Evolutionary conservation across 192 early-diverging fungal genomes (phyloP).

Genomic region (Nowakowskiella sp.): DNA sequence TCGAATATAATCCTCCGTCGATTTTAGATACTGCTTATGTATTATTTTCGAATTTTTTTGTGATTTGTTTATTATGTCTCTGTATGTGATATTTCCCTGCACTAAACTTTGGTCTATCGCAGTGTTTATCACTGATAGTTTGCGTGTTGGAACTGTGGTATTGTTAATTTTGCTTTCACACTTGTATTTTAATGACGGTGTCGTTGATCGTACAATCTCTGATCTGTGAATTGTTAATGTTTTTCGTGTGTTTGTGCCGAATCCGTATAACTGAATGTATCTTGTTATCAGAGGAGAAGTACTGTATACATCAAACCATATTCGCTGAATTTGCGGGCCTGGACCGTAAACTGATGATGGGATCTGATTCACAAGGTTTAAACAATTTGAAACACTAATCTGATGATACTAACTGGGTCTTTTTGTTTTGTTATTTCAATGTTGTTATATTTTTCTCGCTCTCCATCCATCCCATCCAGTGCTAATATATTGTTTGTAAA

Average conservation of each 20-base stretch:
- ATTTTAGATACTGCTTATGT: no score
- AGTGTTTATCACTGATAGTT: no score
- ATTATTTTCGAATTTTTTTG: no score
- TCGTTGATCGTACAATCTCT: conserved; percentile 13
- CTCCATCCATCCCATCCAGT: neutral
- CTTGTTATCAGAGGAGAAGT: conserved; percentile 8
- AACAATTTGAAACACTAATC: neutral
- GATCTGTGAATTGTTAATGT: conserved; percentile 17
- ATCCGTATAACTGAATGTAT: conserved; percentile 11
- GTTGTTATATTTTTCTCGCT: neutral
- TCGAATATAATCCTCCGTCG: no score
- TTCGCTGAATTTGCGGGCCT: conserved; percentile 12
- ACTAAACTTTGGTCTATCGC: no score
- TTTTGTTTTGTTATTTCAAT: neutral
- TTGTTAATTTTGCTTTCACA: no score
- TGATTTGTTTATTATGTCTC: no score
- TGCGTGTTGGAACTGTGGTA: no score
- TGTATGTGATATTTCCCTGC: no score
- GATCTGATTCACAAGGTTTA: no score
- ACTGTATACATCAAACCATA: conserved; percentile 20
- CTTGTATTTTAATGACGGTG: no score
- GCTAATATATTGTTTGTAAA: neutral
- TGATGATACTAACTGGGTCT: neutral
- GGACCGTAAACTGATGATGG: conserved; percentile 11
- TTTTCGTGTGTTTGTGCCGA: conserved; percentile 14